phyloP scores from a whole-genome alignment of 2,329 filamentous ascomycete species.

The Neonectria hederae region DNA sequence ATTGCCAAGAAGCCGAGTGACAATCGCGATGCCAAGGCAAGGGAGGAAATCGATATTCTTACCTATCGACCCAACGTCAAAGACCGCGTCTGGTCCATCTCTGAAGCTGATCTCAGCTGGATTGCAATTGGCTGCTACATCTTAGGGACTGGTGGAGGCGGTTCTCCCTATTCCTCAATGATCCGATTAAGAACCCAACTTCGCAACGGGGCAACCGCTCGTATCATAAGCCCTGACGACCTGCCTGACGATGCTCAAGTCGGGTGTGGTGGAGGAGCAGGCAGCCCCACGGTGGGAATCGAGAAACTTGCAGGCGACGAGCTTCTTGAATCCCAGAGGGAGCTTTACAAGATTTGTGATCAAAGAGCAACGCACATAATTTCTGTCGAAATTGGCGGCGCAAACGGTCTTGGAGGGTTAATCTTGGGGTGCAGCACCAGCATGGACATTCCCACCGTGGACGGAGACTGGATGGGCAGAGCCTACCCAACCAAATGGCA shows the following conservation, averaged over 20 bases:
- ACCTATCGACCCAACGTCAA: conserved; percentile 60
- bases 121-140: conserved; percentile 69
- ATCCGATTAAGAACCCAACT: conserved; percentile 62
- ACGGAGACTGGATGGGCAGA: conserved; percentile 67
- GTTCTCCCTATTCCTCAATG: conserved; percentile 62
- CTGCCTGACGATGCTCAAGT: conserved; percentile 61
- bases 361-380: conserved; percentile 65
- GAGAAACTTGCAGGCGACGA: conserved; percentile 69
- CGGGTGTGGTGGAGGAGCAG: conserved; percentile 65
- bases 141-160: conserved; percentile 69
- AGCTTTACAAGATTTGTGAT: conserved; percentile 62
- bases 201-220: conserved; percentile 59
- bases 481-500: conserved; percentile 66
- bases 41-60: conserved; percentile 47
- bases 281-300: conserved; percentile 68
- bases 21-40: conserved; percentile 5
- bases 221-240: conserved; percentile 61
- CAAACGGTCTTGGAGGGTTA: conserved; percentile 69
- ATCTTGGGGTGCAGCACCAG: conserved; percentile 63
- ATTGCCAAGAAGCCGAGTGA: conserved; percentile 4
- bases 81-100: conserved; percentile 65
- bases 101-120: conserved; percentile 66
- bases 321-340: conserved; percentile 59
- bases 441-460: conserved; percentile 61
- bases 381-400: conserved; percentile 72